phyloP scores from a whole-genome alignment of 1,284 basidiomycete genomes.

The Pseudozyma sp. region DNA sequence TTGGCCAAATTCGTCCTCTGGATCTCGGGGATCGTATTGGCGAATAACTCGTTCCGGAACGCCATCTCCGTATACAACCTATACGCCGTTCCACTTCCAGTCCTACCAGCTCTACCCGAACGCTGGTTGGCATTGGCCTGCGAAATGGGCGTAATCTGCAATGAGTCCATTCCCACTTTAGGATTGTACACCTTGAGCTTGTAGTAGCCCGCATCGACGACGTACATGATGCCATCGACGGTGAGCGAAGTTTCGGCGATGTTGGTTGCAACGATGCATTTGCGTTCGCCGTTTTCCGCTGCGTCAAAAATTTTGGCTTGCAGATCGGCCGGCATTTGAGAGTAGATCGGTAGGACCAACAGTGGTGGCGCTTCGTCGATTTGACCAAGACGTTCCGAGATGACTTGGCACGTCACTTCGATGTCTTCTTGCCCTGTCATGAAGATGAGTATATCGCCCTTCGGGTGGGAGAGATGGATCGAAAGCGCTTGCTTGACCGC shows the following conservation, averaged over 20 bases:
- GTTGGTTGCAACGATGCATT: constrained; percentile 98
- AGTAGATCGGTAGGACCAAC: constrained; percentile 94
- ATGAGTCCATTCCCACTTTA: constrained; percentile 97
- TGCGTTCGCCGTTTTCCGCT: constrained; percentile 90
- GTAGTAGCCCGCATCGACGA: constrained; percentile 95
- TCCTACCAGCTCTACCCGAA: constrained; percentile 94
- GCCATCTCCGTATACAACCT: constrained; percentile 97
- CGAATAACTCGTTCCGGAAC: constrained; percentile 92
- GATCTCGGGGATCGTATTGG: constrained; percentile 97
- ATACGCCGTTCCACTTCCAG: constrained; percentile 87
- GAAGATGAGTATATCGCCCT: constrained; percentile 96
- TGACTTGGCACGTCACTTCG: constrained; percentile 72
- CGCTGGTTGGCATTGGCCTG: constrained; percentile 97
- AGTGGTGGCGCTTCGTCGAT: constrained; percentile 88
- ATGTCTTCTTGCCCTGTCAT: constrained; percentile 99
- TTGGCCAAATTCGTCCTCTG: constrained; percentile 97
- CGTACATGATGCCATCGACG: constrained; percentile 97
- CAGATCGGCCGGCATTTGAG: constrained; percentile 98
- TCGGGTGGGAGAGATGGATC: constrained; percentile 92
- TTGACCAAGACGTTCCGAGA: constrained; percentile 85
- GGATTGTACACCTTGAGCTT: constrained; percentile 99
- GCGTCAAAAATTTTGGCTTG: constrained; percentile 98
- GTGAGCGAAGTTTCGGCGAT: constrained; percentile 95
- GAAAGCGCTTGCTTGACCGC: constrained; percentile 97
- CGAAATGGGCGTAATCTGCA: constrained; percentile 95